Base-by-base conservation (phyloP, 352 stramenopile genomes). In the Pythium dissotocum region DNA sequence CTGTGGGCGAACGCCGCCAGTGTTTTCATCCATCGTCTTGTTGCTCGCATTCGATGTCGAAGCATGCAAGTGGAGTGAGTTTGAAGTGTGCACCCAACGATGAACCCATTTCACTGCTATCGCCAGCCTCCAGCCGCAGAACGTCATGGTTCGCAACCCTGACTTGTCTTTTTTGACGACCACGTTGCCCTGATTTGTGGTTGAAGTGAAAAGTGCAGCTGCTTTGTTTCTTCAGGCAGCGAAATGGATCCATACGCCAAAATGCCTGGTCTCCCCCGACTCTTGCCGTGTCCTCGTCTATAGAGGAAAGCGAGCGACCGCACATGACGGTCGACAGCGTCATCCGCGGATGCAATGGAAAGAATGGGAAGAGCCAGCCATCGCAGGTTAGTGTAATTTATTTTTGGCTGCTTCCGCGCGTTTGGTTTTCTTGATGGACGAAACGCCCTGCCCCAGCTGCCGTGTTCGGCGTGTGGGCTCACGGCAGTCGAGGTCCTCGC, bases 341-440 rank as follows among this genome's bases (percentile, higher is more conserved):
- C 38, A 46, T 46, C 38, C 4, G 38, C 38, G 13, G 38, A 18
- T 12, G 16, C 12, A 30, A 26, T 30, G 28, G n/a, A 59, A 36
- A 7, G 30, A 38, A 58, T n/a, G 14, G 30, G 7, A 36, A 59
- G 53, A 59, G 53, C 53, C 53, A 38, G 53, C 53, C 28, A 28
- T 6, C 16, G 53, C 53, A 28, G 14, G 10, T 46, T 18, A n/a
- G 38, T 46, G 38, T 3, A 46, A 46, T 46, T 46, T 46, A 46
- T 46, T 46, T 46, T n/a, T 46, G 38, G 38, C 4, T 6, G 9
- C 35, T 46, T 46, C 38, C 38, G 9, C 13, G 9, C 38, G 38
- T 46, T 46, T 46, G 13, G 38, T 18, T 13, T 46, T 18, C 38
- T 46, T 40, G 38, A 46, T 46, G 8, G 38, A 46, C 38, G 13